Evolutionary conservation across 768 basidiomycete genomes (phyloP).

Genomic region (Suillus tomentosus): DNA sequence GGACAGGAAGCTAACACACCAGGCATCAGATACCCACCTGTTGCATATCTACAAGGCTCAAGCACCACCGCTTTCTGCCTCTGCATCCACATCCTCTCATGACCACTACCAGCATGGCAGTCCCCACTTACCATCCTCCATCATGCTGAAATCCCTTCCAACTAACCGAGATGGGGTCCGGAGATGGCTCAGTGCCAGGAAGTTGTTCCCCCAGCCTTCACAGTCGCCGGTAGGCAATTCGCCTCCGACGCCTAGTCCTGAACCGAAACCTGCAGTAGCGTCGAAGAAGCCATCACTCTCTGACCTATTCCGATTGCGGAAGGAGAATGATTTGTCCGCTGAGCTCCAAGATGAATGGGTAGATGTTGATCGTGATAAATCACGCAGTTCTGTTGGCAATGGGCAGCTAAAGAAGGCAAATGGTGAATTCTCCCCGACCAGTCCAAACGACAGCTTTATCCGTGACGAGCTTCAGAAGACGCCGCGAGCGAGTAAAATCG

Average conservation of each 20-base stretch:
- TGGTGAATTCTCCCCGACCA: conserved; percentile 33
- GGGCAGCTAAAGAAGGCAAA: conserved; percentile 24
- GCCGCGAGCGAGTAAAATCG: conserved; percentile 37
- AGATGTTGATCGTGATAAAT: conserved; percentile 51
- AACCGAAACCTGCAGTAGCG: conserved; percentile 38
- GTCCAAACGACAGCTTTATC: conserved; percentile 28
- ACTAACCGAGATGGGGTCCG: conserved; percentile 78
- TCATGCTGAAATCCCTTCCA: conserved; percentile 52
- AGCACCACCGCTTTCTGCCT: conserved; percentile 43
- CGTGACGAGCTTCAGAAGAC: conserved; percentile 37
- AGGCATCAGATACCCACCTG: conserved; percentile 69
- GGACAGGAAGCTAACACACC: conserved; percentile 67
- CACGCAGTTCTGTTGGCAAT: conserved; percentile 36
- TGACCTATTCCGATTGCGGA: conserved; percentile 59
- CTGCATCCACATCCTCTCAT: conserved; percentile 49
- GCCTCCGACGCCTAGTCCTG: conserved; percentile 34
- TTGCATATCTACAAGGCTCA: conserved; percentile 51
- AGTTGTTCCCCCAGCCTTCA: conserved; percentile 49
- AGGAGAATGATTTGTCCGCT: conserved; percentile 54
- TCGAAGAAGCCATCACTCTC: conserved; percentile 68
- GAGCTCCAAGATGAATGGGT: conserved; percentile 55
- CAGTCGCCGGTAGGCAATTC: conserved; percentile 41
- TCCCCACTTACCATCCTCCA: conserved; percentile 40
- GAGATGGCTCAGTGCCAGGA: conserved; percentile 74
- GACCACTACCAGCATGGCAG: conserved; percentile 48